Conservation (phyloP, 805 yeast species). For the Candida peoriensis region DNA sequence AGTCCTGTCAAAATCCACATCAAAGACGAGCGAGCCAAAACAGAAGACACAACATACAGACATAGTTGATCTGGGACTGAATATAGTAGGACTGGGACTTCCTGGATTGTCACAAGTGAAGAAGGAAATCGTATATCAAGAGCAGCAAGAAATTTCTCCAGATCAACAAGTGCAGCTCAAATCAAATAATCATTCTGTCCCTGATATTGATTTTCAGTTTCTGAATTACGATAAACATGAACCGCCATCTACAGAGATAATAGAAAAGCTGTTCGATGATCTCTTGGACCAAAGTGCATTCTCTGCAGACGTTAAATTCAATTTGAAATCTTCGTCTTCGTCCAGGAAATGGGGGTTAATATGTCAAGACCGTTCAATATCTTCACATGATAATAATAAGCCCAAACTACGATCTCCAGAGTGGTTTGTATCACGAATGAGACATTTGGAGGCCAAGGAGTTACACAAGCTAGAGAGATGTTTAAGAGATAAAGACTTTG, state of each 20-base stretch:
- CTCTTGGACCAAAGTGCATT: slow-evolving; percentile 19
- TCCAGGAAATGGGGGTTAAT: slow-evolving; percentile 24
- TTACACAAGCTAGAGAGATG: slow-evolving; percentile 21
- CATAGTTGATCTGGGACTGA: slow-evolving; percentile 19
- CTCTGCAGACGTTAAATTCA: slow-evolving; percentile 16
- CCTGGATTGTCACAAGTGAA: too few species aligned
- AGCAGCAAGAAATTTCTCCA: slow-evolving; percentile 5
- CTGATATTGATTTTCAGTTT: slow-evolving; percentile 19
- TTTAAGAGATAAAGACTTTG: slow-evolving; percentile 21
- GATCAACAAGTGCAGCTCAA: not conserved
- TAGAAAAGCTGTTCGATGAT: slow-evolving; percentile 17
- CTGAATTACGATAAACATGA: slow-evolving; percentile 23
- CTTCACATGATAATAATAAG: slow-evolving; percentile 1
- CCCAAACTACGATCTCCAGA: slow-evolving; percentile 6
- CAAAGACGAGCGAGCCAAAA: too few species aligned
- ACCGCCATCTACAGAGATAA: slow-evolving; percentile 23
- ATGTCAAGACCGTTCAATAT: slow-evolving; percentile 22
- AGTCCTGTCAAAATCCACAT: too few species aligned
- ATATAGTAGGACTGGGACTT: slow-evolving; percentile 21
- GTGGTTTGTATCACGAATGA: slow-evolving; percentile 18
- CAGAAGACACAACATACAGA: slow-evolving; percentile 4
- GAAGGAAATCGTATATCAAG: slow-evolving; percentile 2
- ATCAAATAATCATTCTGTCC: not conserved
- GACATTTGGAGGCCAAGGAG: slow-evolving; percentile 12
- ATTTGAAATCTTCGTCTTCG: slow-evolving; percentile 12